Base-by-base conservation (phyloP, 495 filamentous ascomycete genomes). In the Glarea lozoyensis region DNA sequence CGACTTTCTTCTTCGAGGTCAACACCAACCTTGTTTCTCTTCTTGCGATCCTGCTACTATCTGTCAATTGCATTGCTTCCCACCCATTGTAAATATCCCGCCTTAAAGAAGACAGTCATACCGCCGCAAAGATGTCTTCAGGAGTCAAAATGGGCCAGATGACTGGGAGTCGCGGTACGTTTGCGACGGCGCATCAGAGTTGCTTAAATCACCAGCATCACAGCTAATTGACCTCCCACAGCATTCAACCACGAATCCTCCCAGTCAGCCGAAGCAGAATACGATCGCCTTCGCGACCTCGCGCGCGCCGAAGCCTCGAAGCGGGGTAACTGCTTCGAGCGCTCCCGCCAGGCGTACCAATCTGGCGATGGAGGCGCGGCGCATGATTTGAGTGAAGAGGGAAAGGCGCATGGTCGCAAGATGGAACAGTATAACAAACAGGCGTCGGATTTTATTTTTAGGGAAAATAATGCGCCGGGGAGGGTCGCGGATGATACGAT, bases 391-490 rank as follows among this genome's bases (percentile, higher is more conserved):
- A 88, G 82, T 6, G 79, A 92, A 48, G 77, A 93, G 62, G 86
- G 84, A 48, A 96, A 97, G 60, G 57, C 63, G 30, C 89, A 97
- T 60, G 86, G 79, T 21, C 72, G 72, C 33, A 68, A 80, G 50
- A 84, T 87, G 75, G 82, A 88, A 35, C 65, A 75, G 21, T 89
- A 88, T 60, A 95, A 95, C 69, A 73, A 70, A 46, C 84, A 93
- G 61, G 92, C 92, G 6, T 86, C 86, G 23, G 86, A 95, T 41
- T 93, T 75, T 60, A 97, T 97, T 50, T 96, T 97, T 71, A 76
- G 85, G 2, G 86, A 87, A 62, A 95, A 96, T 62, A 98, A 96
- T 60, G 74, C 82, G 4, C 47, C 60, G 2, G 81, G 70, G 10
- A 73, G 82, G 36, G 79, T 92, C 10, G 66, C 67, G 10, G 72